These are phyloP conservation scores for Ganoderma lucidum DNA, from an alignment of 1,284 basidiomycete species.

Conservation along the genomic window DNA sequence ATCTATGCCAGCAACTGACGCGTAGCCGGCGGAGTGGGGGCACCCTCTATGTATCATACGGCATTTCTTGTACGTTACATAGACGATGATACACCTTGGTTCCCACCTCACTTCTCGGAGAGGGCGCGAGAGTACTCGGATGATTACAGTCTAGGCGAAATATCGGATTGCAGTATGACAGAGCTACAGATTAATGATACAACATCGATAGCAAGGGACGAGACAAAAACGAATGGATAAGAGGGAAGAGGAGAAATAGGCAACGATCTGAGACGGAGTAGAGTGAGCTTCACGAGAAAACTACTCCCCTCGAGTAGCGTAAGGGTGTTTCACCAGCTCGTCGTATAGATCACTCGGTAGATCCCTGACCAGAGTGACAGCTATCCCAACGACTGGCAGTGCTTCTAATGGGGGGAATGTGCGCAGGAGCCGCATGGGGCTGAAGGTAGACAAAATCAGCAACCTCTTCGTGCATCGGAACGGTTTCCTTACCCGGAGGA, in stretches of 20 bases:
- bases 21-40: not conserved
- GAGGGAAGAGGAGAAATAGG: no score
- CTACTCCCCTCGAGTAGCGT: constrained; percentile 48
- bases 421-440: constrained; percentile 95
- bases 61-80: constrained; percentile 7
- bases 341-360: constrained; percentile 90
- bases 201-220: constrained; percentile 23
- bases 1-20: not conserved
- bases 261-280: not conserved
- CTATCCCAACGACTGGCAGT: constrained; percentile 87
- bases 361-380: constrained; percentile 92
- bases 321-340: constrained; percentile 92
- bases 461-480: not conserved
- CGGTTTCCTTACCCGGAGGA: constrained; percentile 72
- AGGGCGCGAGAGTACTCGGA: not conserved
- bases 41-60: constrained; percentile 11
- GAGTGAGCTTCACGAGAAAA: not conserved
- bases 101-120: not conserved
- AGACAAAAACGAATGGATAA: constrained; percentile 12
- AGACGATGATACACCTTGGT: not conserved
- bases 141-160: not conserved
- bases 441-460: constrained; percentile 41
- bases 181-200: constrained; percentile 25
- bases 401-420: constrained; percentile 94
- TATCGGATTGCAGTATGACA: constrained; percentile 9